Evolutionary conservation across 2,329 filamentous ascomycete species (phyloP).

Genomic region (Monosporascus sp.): DNA sequence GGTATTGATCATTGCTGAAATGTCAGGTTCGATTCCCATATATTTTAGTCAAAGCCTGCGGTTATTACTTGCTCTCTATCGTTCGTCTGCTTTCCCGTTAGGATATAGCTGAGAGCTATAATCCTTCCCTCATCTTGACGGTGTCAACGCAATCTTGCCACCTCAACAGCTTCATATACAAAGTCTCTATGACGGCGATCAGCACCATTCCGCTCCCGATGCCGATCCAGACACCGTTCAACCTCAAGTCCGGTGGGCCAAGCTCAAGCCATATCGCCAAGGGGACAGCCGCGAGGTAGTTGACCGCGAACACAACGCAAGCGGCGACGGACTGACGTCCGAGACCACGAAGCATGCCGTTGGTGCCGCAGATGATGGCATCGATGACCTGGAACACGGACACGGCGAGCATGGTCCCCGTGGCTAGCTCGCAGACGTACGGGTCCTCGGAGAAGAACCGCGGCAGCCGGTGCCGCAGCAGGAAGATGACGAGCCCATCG

Average conservation of each 20-base stretch:
- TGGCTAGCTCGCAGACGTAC: conserved; percentile 23
- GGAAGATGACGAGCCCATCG: conserved; percentile 27
- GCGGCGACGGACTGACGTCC: conserved; percentile 32
- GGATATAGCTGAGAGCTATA: background rate
- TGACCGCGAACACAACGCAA: conserved; percentile 29
- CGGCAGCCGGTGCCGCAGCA: conserved; percentile 24
- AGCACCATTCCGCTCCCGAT: conserved; percentile 28
- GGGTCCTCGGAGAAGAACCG: conserved; percentile 27
- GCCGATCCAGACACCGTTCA: conserved; percentile 31
- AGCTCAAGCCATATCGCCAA: conserved; percentile 33
- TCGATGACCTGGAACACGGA: conserved; percentile 30
- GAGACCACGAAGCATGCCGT: conserved; percentile 33
- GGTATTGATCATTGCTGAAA: no score
- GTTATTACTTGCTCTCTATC: no score
- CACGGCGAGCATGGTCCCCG: conserved; percentile 26
- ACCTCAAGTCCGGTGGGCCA: conserved; percentile 21
- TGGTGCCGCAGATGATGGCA: conserved; percentile 29
- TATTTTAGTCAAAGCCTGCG: no score
- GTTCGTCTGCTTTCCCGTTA: no score
- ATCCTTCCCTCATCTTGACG: conserved; percentile 22
- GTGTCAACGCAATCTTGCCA: conserved; percentile 29
- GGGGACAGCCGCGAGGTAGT: conserved; percentile 33
- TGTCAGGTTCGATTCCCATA: no score
- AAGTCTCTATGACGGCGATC: conserved; percentile 24
- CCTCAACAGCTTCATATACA: conserved; percentile 25